A percentile compares a stretch with the other conserved stretches of the same genome.
Conservation (phyloP, 2,329 filamentous ascomycete genomes). For the Botrytis squamosa region DNA sequence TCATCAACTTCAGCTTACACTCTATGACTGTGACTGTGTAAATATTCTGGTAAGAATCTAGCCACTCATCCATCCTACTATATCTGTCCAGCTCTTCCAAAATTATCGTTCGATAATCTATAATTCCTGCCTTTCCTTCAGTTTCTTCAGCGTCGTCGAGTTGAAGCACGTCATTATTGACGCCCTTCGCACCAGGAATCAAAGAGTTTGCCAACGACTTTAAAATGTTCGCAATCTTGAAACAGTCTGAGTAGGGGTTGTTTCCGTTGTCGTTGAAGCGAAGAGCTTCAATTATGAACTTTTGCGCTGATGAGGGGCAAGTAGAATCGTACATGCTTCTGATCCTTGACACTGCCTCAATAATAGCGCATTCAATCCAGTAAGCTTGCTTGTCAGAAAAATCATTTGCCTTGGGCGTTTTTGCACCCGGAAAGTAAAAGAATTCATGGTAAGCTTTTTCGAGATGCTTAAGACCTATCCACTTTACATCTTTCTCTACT, state of each 20-base stretch:
- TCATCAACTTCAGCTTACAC: slow-evolving; percentile 62
- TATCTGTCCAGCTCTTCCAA: slow-evolving; percentile 67
- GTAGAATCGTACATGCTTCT: slow-evolving; percentile 58
- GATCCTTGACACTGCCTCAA: slow-evolving; percentile 75
- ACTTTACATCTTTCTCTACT: slow-evolving; percentile 61
- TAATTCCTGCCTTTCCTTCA: slow-evolving; percentile 43
- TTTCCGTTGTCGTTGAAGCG: slow-evolving; percentile 93
- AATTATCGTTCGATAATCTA: slow-evolving; percentile 41
- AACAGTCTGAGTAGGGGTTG: slow-evolving; percentile 84
- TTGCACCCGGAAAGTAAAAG: slow-evolving; percentile 77
- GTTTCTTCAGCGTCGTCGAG: slow-evolving; percentile 46
- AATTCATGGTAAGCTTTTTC: slow-evolving; percentile 83
- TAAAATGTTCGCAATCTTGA: slow-evolving; percentile 83
- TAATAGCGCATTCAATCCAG: slow-evolving; percentile 78
- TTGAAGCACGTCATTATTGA: slow-evolving; percentile 38
- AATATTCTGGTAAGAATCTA: slow-evolving; percentile 65
- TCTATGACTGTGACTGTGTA: slow-evolving; percentile 63
- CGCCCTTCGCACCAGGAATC: slow-evolving; percentile 45
- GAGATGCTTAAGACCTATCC: slow-evolving; percentile 80
- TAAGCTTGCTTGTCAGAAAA: slow-evolving; percentile 87
- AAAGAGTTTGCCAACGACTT: slow-evolving; percentile 58
- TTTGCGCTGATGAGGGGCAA: slow-evolving; percentile 75
- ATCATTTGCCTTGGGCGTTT: slow-evolving; percentile 84
- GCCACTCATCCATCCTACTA: slow-evolving; percentile 67
- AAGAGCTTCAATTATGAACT: slow-evolving; percentile 84